phyloP scores from a whole-genome alignment of 345 rosid genomes.

The Mercurialis annua region DNA sequence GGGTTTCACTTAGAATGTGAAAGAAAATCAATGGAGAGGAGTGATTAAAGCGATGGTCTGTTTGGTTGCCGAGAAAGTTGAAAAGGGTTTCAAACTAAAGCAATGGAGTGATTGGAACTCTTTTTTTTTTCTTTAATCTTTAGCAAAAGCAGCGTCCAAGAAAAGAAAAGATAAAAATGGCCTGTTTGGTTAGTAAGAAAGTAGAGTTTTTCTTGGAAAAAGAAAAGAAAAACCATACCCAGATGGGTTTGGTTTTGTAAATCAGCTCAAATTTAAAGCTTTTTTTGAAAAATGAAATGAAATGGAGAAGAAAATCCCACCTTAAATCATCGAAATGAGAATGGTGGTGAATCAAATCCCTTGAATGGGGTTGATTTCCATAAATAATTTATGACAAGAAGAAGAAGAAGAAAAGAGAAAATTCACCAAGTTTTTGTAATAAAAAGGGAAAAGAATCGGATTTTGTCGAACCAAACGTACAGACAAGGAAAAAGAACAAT shows the following conservation, averaged over 20 bases:
- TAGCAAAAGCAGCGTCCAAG: background rate
- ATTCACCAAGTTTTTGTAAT: background rate
- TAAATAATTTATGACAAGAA: background rate
- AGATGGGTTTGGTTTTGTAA: too few species aligned
- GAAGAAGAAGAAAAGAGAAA: background rate
- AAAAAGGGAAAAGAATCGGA: background rate
- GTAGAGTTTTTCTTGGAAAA: too few species aligned
- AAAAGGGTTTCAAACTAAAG: constrained; percentile 3
- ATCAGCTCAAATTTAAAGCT: background rate
- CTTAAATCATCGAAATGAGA: constrained; percentile 16
- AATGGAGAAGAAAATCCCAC: constrained; percentile 7
- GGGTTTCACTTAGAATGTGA: background rate
- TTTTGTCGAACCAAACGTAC: background rate
- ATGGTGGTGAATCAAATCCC: constrained; percentile 8
- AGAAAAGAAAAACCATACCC: background rate
- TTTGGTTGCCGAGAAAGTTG: constrained; percentile 33
- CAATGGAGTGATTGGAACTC: constrained; percentile 2
- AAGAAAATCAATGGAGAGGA: background rate
- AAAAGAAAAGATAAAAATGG: background rate
- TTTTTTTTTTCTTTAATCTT: constrained; percentile 3
- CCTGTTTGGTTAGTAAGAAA: background rate
- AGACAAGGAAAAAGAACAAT: constrained; percentile 33
- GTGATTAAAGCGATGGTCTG: constrained; percentile 18
- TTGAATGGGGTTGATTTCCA: background rate
- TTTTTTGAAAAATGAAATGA: background rate